Evolutionary conservation across 805 yeast species (phyloP).

Genomic region (Ogataea pignaliae): DNA sequence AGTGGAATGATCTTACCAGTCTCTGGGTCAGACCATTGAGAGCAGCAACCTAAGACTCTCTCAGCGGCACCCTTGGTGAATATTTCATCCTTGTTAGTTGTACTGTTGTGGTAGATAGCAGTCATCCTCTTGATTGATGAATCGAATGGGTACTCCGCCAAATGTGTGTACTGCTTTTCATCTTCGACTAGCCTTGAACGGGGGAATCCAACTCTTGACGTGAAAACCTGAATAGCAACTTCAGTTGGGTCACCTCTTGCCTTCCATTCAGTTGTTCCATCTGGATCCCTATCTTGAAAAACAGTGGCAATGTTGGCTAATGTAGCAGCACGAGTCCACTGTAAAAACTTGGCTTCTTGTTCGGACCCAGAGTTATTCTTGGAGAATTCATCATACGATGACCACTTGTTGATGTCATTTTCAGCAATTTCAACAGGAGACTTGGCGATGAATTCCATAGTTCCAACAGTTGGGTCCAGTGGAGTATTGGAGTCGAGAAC

Average conservation of each 20-base stretch:
- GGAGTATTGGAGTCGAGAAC: constrained; percentile 57
- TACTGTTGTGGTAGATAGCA: constrained; percentile 43
- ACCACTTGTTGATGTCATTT: constrained; percentile 32
- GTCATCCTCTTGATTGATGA: constrained; percentile 72
- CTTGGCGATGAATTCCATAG: constrained; percentile 30
- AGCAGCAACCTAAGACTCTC: constrained; percentile 55
- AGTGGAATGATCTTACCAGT: constrained; percentile 32
- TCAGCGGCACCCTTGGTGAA: constrained; percentile 78
- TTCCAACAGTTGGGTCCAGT: constrained; percentile 60
- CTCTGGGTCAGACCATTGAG: constrained; percentile 42
- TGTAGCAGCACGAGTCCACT: constrained; percentile 64
- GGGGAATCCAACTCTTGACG: constrained; percentile 50
- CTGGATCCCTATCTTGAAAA: constrained; percentile 40
- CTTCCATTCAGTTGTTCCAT: constrained; percentile 48
- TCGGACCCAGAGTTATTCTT: constrained; percentile 8
- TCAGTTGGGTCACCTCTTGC: constrained; percentile 91
- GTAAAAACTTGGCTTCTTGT: constrained; percentile 28
- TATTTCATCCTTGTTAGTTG: constrained; percentile 22
- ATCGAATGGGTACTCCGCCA: constrained; percentile 71
- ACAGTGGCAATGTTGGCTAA: constrained; percentile 78
- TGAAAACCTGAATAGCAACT: constrained; percentile 79
- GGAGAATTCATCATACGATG: constrained; percentile 23
- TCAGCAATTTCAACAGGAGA: constrained; percentile 35
- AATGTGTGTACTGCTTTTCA: constrained; percentile 34
- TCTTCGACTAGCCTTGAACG: constrained; percentile 42